Percentiles rank a stretch among this genome's conserved stretches.
Conservation (phyloP, 164 flowering plant genomes). For the Liriodendron chinense region DNA sequence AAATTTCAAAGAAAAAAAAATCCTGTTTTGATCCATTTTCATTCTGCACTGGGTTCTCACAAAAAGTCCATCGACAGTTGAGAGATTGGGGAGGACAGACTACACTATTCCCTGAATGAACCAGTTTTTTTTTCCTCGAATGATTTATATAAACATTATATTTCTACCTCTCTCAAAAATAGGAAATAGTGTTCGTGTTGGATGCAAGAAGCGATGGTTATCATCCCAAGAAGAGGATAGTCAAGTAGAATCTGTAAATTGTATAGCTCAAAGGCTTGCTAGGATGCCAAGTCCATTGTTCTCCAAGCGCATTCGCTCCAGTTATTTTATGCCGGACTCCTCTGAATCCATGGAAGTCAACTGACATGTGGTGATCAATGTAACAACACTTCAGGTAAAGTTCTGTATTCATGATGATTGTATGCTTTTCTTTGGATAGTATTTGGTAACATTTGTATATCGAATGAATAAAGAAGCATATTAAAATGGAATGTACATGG, state of each 20-base stretch:
- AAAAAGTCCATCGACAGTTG: no score
- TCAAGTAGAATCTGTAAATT: constrained; percentile 5
- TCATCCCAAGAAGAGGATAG: background rate
- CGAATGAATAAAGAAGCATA: background rate
- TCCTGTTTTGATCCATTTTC: background rate
- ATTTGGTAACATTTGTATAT: background rate
- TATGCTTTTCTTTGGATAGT: background rate
- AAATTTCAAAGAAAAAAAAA: background rate
- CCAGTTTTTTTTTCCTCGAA: background rate
- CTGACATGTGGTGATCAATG: background rate
- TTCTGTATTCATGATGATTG: background rate
- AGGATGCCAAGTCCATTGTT: constrained; percentile 1
- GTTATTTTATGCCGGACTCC: background rate
- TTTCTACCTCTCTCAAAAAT: background rate
- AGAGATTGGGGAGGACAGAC: background rate
- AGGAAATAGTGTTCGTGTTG: background rate
- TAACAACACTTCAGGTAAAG: background rate
- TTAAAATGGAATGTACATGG: background rate
- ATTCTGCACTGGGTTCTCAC: background rate
- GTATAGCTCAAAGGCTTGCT: constrained; percentile 5
- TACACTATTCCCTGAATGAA: background rate
- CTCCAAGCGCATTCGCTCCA: constrained; percentile 8
- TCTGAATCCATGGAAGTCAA: constrained; percentile 2
- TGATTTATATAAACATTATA: no score
- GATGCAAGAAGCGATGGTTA: constrained; percentile 2